Conservation (phyloP, 2,329 filamentous ascomycete genomes). For the Beauveria bassiana region DNA sequence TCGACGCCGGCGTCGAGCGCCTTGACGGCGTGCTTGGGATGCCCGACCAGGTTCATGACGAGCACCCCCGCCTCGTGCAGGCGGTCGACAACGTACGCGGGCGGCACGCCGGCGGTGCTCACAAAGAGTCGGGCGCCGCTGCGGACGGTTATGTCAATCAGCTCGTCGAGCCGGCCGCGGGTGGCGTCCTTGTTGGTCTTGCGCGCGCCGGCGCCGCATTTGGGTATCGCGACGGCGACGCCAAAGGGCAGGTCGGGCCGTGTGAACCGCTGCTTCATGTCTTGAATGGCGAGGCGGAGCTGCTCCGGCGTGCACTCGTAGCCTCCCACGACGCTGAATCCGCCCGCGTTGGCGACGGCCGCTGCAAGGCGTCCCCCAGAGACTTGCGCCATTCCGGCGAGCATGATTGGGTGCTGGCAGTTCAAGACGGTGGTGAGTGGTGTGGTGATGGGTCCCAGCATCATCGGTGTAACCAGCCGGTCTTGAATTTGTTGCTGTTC, state of each 20-base stretch:
- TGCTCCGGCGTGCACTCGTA: slow-evolving; percentile 66
- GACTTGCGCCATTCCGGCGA: slow-evolving; percentile 91
- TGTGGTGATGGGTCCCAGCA: slow-evolving; percentile 57
- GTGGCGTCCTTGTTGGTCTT: slow-evolving; percentile 97
- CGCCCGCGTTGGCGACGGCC: slow-evolving; percentile 82
- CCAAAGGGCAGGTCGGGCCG: slow-evolving; percentile 72
- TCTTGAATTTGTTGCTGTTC: neutral
- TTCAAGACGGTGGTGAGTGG: slow-evolving; percentile 70
- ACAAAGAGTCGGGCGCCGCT: slow-evolving; percentile 81
- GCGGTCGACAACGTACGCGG: slow-evolving; percentile 60
- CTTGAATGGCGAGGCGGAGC: slow-evolving; percentile 70
- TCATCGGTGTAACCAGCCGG: neutral
- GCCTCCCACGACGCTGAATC: slow-evolving; percentile 67
- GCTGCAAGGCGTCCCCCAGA: slow-evolving; percentile 72
- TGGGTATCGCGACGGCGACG: slow-evolving; percentile 82
- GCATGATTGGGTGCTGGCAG: slow-evolving; percentile 81
- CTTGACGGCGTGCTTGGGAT: slow-evolving; percentile 84
- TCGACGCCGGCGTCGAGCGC: slow-evolving; percentile 81
- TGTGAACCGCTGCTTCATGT: slow-evolving; percentile 68
- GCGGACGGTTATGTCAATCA: slow-evolving; percentile 78
- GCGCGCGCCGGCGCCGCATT: slow-evolving; percentile 74
- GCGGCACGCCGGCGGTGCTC: slow-evolving; percentile 79
- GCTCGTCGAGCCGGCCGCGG: slow-evolving; percentile 74
- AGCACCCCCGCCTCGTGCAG: slow-evolving; percentile 74
- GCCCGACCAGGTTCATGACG: slow-evolving; percentile 98